Conservation (phyloP, 2,329 filamentous ascomycete species). For the Pseudocercospora musae region DNA sequence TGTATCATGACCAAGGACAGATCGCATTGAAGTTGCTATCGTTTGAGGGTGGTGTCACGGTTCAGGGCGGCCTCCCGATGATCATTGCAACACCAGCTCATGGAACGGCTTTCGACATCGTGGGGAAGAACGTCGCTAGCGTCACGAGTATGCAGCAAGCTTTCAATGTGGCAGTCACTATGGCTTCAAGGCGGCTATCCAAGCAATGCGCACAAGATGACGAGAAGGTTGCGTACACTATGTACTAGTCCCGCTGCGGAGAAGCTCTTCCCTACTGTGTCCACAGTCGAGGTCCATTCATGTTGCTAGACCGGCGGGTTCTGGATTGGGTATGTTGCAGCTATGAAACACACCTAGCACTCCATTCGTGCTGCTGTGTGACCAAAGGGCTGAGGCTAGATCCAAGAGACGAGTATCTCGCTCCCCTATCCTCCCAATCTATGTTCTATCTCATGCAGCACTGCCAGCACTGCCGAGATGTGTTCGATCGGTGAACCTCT, state of each 20-base stretch:
- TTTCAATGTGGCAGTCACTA: slow-evolving; percentile 16
- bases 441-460: too few relatives aligned
- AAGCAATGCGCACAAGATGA: not conserved
- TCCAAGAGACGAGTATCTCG: not conserved
- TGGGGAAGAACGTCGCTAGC: slow-evolving; percentile 14
- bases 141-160: slow-evolving; percentile 15
- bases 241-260: not conserved
- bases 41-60: slow-evolving; percentile 18
- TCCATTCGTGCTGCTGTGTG: not conserved
- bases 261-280: not conserved
- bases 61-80: slow-evolving; percentile 17
- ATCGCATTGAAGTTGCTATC: slow-evolving; percentile 17
- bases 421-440: not conserved
- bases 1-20: slow-evolving; percentile 21
- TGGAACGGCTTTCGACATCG: slow-evolving; percentile 18
- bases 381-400: not conserved
- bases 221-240: not conserved
- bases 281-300: not conserved
- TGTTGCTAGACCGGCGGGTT: not conserved
- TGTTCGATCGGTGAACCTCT: too few relatives aligned
- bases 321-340: not conserved
- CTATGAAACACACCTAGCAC: not conserved
- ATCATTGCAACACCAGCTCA: slow-evolving; percentile 17
- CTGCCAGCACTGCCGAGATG: too few relatives aligned
- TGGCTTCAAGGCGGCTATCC: slow-evolving; percentile 10